phyloP scores from a whole-genome alignment of 1,139 yeast genomes.

The Chernovozyma aurita region DNA sequence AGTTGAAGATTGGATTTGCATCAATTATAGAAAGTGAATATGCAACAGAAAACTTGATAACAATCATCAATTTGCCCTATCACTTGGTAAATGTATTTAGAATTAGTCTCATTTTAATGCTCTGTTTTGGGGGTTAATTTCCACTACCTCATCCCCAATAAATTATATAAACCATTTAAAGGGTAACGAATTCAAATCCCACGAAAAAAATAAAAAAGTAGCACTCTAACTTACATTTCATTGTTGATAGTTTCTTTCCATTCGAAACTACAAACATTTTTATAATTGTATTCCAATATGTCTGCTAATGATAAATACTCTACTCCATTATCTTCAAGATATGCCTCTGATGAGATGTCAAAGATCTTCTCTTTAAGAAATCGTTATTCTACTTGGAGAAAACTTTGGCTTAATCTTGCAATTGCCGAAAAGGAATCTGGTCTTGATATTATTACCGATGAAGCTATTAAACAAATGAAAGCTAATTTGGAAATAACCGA shows the following conservation, averaged over 20 bases:
- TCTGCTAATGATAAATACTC: conserved; percentile 64
- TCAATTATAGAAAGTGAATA: no score
- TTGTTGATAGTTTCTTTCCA: no score
- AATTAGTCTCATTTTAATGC: conserved; percentile 2
- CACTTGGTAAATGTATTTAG: no score
- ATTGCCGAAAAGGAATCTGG: conserved; percentile 94
- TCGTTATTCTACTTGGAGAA: conserved; percentile 98
- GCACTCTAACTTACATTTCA: no score
- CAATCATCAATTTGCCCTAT: no score
- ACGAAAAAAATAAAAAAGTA: no score
- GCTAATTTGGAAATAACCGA: conserved; percentile 79
- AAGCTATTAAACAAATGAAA: conserved; percentile 85
- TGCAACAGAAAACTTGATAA: no score
- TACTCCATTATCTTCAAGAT: conserved; percentile 93
- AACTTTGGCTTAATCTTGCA: conserved; percentile 93
- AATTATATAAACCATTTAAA: no score
- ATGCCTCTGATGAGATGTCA: conserved; percentile 97
- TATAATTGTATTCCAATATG: no score
- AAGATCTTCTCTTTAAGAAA: conserved; percentile 85
- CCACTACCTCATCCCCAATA: not conserved
- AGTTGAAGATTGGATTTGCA: no score
- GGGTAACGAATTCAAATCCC: no score
- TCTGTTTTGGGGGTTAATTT: not conserved
- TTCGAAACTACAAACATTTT: no score
- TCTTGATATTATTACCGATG: conserved; percentile 75